These are phyloP conservation scores for Claviceps sorghi DNA, from an alignment of 2,329 filamentous ascomycete genomes.

Conservation along the genomic window DNA sequence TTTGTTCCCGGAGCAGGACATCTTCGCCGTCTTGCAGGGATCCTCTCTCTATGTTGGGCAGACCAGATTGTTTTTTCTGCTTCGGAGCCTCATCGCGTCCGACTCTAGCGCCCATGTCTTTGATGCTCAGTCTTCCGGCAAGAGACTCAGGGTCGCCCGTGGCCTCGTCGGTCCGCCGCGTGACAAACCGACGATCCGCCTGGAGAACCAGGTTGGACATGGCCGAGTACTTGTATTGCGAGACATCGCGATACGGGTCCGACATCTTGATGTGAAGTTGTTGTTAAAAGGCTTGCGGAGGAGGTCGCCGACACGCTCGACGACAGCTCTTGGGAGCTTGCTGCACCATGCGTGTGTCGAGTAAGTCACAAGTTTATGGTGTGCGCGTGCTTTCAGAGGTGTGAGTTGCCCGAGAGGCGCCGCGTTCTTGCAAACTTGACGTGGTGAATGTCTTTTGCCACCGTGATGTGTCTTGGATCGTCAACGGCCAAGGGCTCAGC, in stretches of 20 bases:
- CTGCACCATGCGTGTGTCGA: constrained; percentile 19
- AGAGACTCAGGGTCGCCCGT: constrained; percentile 96
- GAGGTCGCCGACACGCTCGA: constrained; percentile 23
- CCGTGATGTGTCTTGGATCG: not conserved
- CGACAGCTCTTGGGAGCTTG: constrained; percentile 20
- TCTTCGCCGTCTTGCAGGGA: constrained; percentile 67
- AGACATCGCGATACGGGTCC: constrained; percentile 66
- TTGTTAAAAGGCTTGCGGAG: constrained; percentile 12
- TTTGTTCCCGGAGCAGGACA: constrained; percentile 68
- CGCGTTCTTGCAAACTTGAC: constrained; percentile 5
- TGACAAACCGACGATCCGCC: constrained; percentile 92
- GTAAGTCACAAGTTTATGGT: constrained; percentile 5
- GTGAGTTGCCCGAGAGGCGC: constrained; percentile 9
- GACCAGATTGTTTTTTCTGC: constrained; percentile 57
- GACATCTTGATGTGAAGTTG: constrained; percentile 43
- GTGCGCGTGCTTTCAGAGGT: constrained; percentile 6
- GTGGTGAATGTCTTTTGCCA: not conserved
- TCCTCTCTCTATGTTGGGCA: constrained; percentile 60
- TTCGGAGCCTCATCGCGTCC: constrained; percentile 68
- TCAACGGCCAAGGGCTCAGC: not conserved
- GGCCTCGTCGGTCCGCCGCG: constrained; percentile 81
- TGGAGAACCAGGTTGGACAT: constrained; percentile 99
- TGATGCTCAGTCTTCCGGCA: constrained; percentile 81
- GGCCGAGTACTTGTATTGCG: constrained; percentile 97
- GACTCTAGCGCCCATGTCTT: constrained; percentile 83